A percentile compares a stretch with the other conserved stretches of the same genome.
phyloP scores from a whole-genome alignment of 352 stramenopile species.

The Phytophthora crassamura region DNA sequence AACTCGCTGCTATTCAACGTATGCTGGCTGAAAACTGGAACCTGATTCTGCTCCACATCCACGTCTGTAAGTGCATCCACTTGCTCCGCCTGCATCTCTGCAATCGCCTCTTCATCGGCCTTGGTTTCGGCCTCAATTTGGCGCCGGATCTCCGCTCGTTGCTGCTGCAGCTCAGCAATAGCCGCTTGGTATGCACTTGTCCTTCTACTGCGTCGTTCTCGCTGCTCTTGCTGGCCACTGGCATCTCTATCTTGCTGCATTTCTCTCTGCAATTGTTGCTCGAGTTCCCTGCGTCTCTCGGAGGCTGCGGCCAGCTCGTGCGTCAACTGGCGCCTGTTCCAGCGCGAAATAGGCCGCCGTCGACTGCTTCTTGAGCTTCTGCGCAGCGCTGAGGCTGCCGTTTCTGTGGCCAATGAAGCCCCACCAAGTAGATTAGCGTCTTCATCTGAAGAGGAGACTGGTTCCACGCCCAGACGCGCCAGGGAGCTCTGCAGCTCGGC shows the following conservation, averaged over 20 bases:
- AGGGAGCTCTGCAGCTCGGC: slow-evolving; percentile 62
- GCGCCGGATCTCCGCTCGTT: slow-evolving; percentile 49
- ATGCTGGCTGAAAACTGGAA: neutral
- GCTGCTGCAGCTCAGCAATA: slow-evolving; percentile 52
- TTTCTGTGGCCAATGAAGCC: too few species aligned
- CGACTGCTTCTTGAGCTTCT: neutral
- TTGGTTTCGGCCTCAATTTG: slow-evolving; percentile 51
- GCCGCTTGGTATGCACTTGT: slow-evolving; percentile 37
- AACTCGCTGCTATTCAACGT: neutral
- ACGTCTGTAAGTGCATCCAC: neutral
- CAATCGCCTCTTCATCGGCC: slow-evolving; percentile 1
- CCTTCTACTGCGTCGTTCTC: neutral
- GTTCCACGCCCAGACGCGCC: slow-evolving; percentile 37
- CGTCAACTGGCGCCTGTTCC: slow-evolving; percentile 39
- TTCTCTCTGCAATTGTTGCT: slow-evolving; percentile 47
- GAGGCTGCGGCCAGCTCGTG: slow-evolving; percentile 50
- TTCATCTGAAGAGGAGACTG: neutral
- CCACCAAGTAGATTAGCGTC: neutral
- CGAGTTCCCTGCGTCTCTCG: slow-evolving; percentile 34
- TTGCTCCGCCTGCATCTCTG: neutral
- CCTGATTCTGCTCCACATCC: neutral
- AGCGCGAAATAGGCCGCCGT: slow-evolving; percentile 18
- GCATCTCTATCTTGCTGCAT: slow-evolving; percentile 31
- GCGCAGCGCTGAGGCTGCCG: neutral
- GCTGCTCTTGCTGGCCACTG: slow-evolving; percentile 1